Evolutionary conservation across 371 early-diverging fungal genomes (phyloP), one percentile per base, ranked within the genome.

Genomic region (Coemansia sp.): DNA sequence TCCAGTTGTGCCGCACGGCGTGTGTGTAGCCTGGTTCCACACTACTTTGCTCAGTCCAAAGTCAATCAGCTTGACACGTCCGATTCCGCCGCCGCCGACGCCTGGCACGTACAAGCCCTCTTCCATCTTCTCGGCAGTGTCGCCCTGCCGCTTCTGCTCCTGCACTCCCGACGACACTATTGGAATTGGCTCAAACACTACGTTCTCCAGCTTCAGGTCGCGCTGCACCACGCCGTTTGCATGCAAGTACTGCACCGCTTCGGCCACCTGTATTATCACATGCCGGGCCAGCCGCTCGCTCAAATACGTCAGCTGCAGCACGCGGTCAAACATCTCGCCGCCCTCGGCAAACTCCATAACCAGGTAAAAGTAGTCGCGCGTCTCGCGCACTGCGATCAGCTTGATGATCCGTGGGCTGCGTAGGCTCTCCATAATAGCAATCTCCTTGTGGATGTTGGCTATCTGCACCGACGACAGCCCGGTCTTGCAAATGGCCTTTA

Each of bases 141-240:
- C 78, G 56, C 78, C 78, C 54, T 69, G 71, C 9, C 79, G 70
- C 62, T 59, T 44, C 71, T 62, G 61, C 60, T 65, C 79, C 37
- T 59, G 58, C 47, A 28, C 57, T 1, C 78, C 81, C 9, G 86
- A 84, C 37, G 88, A 84, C 57, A 84, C 83, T 44, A 87, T 84
- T 0, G 89, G 88, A 23, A 90, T 90, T 28, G 90, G 84, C 62
- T 89, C 88, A 80, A 89, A 93, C 25, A 96, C 81, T 65, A 94
- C 89, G 80, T 99, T 99, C 79, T 99, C 99, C 37, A 94, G 93
- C 82, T 99, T 99, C 71, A 99, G 91, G 77, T 99, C 98, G 53
- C 97, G 88, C 70, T 97, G 97, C 4, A 94, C 93, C 28, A 96
- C 88, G 20, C 93, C 93, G 59, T 92, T 90, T 37, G 87, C 87